Evolutionary conservation across 345 rosid genomes (phyloP), one percentile per base, ranked within the genome.

Genomic region (Gossypium mustelinum): DNA sequence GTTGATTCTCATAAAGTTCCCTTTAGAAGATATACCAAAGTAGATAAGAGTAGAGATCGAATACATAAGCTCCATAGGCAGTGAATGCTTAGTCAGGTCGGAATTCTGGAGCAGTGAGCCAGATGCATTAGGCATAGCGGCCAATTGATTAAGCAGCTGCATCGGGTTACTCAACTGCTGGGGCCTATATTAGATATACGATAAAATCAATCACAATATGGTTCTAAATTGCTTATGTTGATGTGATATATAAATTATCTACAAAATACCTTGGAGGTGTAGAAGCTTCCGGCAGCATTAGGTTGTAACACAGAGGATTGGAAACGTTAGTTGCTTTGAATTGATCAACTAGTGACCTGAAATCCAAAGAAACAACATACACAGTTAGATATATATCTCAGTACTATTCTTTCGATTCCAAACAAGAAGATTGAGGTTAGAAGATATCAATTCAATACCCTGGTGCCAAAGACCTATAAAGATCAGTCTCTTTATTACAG

Each of bases 391-490:
- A 10, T 58, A 10, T 58, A 13, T 2, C 51, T 47, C 12, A 61
- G 5, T 61, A 27, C 9, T 14, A 29, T 61, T 16, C 1, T 61
- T 4, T 16, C 39, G 8, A 13, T 29, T 29, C 18, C 39, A 62
- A 45, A 62, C 22, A 62, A 62, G 68, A 65, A 43, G 16, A 43
- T 52, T 52, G 24, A 54, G 2, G 47, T 70, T 29, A 9, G 22
- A 34, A 34, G 41, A 34, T 5, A 55, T 57, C 20, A 72, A 56
- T 71, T 17, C 50, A 54, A 47, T 75, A 82, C 82, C 78, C 58
- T 2, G 73, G 56, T 69, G 74, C 11, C 10, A 47, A 48, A 55
- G 77, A 75, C 51, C 17, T 41, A 44, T 27, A 20, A 41, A 29
- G 61, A 55, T 27, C 22, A 63, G 75, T 71, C 60, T 71, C 73